phyloP scores from a whole-genome alignment of 1,284 basidiomycete species.

The Irpex lacteus region DNA sequence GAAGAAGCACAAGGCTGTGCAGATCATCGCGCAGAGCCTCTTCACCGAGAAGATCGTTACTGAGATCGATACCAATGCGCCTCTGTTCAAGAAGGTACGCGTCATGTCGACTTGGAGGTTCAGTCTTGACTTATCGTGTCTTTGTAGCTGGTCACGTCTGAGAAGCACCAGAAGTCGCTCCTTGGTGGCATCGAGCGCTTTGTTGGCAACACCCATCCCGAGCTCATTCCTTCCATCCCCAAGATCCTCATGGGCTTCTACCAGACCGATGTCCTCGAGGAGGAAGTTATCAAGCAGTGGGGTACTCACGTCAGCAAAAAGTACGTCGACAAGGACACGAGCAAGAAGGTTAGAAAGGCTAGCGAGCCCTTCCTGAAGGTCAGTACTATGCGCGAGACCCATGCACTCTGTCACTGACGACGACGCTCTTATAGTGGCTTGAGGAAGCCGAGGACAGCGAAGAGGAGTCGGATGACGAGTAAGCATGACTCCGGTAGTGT shows the following conservation, averaged over 20 bases:
- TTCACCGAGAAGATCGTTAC: slow-evolving; percentile 77
- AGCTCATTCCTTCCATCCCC: slow-evolving; percentile 67
- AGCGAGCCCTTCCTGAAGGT: slow-evolving; percentile 87
- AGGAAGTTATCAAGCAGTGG: slow-evolving; percentile 90
- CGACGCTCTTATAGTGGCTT: slow-evolving; percentile 41
- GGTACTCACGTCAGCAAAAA: slow-evolving; percentile 98
- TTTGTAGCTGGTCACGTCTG: slow-evolving; percentile 67
- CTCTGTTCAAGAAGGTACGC: slow-evolving; percentile 81
- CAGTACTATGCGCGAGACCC: slow-evolving; percentile 15
- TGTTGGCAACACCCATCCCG: slow-evolving; percentile 68
- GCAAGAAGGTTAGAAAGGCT: slow-evolving; percentile 94
- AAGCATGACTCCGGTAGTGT: slow-evolving; percentile 2
- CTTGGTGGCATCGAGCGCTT: slow-evolving; percentile 89
- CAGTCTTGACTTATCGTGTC: not conserved
- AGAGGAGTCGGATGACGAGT: slow-evolving; percentile 36
- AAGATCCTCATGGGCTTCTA: slow-evolving; percentile 97
- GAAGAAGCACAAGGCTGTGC: slow-evolving; percentile 93
- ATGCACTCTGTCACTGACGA: not conserved
- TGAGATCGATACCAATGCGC: slow-evolving; percentile 73
- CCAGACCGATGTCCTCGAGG: slow-evolving; percentile 90
- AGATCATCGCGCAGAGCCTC: slow-evolving; percentile 84
- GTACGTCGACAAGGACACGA: slow-evolving; percentile 94
- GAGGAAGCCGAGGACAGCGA: slow-evolving; percentile 47
- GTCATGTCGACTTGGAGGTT: not conserved
- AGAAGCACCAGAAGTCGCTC: slow-evolving; percentile 95